phyloP scores from a whole-genome alignment of 2,329 filamentous ascomycete genomes.

The Penicillium expansum region DNA sequence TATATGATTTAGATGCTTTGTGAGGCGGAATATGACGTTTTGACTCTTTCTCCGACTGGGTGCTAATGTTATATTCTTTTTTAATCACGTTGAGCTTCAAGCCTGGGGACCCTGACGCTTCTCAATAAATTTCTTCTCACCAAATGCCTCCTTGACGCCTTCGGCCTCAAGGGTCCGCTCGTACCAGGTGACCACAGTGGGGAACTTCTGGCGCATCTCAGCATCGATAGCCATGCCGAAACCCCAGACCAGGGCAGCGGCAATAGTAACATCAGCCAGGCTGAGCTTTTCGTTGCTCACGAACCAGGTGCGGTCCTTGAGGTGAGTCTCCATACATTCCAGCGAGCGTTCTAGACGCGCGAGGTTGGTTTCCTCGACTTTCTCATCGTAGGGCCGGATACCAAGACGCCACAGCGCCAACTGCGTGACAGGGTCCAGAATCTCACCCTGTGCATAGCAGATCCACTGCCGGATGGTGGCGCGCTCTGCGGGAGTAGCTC shows the following conservation, averaged over 20 bases:
- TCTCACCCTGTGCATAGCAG: constrained; percentile 40
- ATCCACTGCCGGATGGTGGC: constrained; percentile 50
- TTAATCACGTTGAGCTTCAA: neutral
- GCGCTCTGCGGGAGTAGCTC: constrained; percentile 41
- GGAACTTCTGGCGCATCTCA: constrained; percentile 29
- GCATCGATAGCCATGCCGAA: constrained; percentile 26
- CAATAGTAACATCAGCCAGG: constrained; percentile 30
- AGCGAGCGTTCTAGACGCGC: constrained; percentile 22
- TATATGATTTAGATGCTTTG: neutral
- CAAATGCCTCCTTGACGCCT: constrained; percentile 30
- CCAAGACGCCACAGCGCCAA: constrained; percentile 24
- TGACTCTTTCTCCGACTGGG: neutral
- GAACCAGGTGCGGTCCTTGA: constrained; percentile 25
- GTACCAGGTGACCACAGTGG: constrained; percentile 25
- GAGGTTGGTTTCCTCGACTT: constrained; percentile 16
- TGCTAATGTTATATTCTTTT: neutral
- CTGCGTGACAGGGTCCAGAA: constrained; percentile 17
- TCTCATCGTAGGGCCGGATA: constrained; percentile 20
- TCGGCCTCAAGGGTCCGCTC: constrained; percentile 21
- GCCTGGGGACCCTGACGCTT: constrained; percentile 19
- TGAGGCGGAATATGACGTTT: neutral
- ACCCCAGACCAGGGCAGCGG: constrained; percentile 26
- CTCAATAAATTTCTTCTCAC: constrained; percentile 26
- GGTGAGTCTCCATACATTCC: constrained; percentile 19
- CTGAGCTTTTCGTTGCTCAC: constrained; percentile 21